phyloP scores from a whole-genome alignment of 192 early-diverging fungal species.

The Backusella morwellensis region DNA sequence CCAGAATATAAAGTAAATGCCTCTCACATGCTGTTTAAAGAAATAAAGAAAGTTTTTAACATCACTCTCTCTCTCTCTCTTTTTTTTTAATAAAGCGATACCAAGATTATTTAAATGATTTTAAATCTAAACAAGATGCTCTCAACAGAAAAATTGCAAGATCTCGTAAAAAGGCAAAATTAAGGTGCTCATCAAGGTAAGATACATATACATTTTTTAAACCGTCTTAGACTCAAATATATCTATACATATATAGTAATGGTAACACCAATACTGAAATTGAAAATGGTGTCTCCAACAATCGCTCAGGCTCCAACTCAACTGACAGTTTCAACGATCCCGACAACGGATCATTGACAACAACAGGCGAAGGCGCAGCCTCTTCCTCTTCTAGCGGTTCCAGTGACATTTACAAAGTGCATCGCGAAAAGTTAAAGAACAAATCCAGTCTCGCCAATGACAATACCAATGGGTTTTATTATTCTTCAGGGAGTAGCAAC shows the following conservation, averaged over 20 bases:
- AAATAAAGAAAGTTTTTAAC: not conserved
- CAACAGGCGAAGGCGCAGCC: not conserved
- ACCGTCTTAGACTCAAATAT: not conserved
- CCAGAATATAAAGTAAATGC: conserved; percentile 24
- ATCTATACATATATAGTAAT: not conserved
- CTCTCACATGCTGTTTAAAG: not conserved
- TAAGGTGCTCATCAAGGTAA: conserved; percentile 14
- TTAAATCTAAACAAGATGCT: conserved; percentile 33
- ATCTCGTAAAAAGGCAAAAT: conserved; percentile 17
- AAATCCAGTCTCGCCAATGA: not conserved
- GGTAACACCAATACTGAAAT: not conserved
- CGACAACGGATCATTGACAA: not conserved
- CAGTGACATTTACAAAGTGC: not conserved
- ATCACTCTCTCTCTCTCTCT: not conserved
- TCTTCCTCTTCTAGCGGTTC: conserved; percentile 5
- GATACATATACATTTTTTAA: not conserved
- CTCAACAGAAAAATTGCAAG: conserved; percentile 17
- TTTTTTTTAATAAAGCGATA: conserved; percentile 24
- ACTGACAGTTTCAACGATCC: not conserved
- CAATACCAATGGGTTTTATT: not conserved
- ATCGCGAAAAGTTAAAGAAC: not conserved
- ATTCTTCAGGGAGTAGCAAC: not conserved
- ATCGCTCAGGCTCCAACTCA: not conserved
- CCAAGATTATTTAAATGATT: conserved; percentile 36
- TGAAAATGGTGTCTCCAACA: not conserved